Evolutionary conservation across 225 moss, liverwort and hornwort genomes (phyloP), one percentile per base, ranked within the genome.

Genomic region (Asterella californica): DNA sequence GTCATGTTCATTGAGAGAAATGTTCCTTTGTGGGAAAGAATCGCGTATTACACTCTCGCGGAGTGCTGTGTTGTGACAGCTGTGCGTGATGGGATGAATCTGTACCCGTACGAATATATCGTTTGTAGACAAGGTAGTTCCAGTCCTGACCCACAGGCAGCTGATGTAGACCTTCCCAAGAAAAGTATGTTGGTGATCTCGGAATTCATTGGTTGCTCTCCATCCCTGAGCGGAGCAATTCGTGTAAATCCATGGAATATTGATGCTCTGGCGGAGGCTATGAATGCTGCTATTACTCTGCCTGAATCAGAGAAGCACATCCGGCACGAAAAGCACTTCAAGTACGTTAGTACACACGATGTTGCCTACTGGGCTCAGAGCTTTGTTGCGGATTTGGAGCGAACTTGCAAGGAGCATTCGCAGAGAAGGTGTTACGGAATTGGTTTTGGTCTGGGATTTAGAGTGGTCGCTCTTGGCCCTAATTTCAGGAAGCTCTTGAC

Each of bases 171-270:
- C 53, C 45, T 77, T 2, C 70, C 88, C 77, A 95, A 87, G 88
- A 90, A 90, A 82, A 99, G 99, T 75, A 99, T 99, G 99, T 64
- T 99, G 86, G 94, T 99, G 47, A 92, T 99, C n/a, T 99, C 99
- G 1, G 99, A 99, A 86, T 99, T 99, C 63, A 99, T 99, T 77
- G 99, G 99, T 37, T 99, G 99, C 81, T 95, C 99, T 22, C 99
- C 99, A 9, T 99, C 99, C 54, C 74, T 99, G 53, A 99, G 99
- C 81, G 99, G 99, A 86, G 99, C 99, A 30, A 99, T 99, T 47
- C 91, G 99, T 78, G 99, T 99, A 49, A 99, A 99, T 71, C 99
- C 99, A 29, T 99, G 99, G 99, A 99, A 99, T 75, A 99, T 89
- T 38, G 99, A 99, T 24, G 90, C 93, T 80, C 85, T 95, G n/a